Evolutionary conservation across 2,329 filamentous ascomycete genomes (phyloP).

Genomic region (Pestalotiopsis sp.): DNA sequence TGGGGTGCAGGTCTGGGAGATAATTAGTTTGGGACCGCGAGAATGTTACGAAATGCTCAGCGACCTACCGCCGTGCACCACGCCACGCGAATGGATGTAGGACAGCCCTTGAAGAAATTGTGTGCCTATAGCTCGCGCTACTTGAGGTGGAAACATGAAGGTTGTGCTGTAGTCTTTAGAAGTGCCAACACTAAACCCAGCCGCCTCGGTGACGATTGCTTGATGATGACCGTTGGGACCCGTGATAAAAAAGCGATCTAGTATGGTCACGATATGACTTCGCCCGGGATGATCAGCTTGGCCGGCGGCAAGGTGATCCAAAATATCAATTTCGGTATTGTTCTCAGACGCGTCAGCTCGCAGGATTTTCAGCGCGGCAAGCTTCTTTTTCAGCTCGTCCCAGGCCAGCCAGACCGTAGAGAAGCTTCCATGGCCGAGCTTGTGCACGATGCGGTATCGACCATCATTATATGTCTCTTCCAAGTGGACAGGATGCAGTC

Average conservation of each 20-base stretch:
- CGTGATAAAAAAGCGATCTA: background rate
- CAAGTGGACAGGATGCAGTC: conserved; percentile 26
- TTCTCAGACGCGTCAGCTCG: background rate
- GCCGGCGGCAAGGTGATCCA: background rate
- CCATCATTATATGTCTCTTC: conserved; percentile 19
- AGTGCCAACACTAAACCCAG: background rate
- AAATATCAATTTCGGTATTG: background rate
- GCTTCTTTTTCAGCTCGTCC: background rate
- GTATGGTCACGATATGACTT: background rate
- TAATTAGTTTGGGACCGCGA: background rate
- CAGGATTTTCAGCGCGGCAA: background rate
- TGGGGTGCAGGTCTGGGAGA: background rate
- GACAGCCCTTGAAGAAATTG: background rate
- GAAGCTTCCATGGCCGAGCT: conserved; percentile 24
- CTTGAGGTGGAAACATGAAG: background rate
- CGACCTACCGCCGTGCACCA: background rate
- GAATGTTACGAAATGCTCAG: background rate
- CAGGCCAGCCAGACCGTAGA: conserved; percentile 23
- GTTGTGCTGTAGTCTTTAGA: background rate
- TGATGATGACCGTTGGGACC: background rate
- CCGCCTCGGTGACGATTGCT: background rate
- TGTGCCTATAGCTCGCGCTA: background rate
- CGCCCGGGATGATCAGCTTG: conserved; percentile 2
- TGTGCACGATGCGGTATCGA: conserved; percentile 24
- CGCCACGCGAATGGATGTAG: background rate